Conservation (phyloP, 1,139 yeast species). For the Citeromyces hawaiiensis region DNA sequence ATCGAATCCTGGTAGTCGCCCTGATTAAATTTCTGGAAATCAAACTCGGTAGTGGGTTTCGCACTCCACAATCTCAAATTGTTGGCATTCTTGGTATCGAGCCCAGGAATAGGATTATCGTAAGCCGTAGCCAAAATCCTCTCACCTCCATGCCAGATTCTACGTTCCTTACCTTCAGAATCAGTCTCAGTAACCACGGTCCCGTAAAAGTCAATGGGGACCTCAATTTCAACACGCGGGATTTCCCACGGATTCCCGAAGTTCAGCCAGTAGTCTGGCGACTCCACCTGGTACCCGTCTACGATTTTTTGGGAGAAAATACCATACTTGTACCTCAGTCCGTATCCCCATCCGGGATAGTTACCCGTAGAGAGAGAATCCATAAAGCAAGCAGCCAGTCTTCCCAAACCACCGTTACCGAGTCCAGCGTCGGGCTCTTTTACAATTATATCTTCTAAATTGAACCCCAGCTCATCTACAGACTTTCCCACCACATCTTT, state of each 20-base stretch:
- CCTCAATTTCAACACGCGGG: slow-evolving; percentile 73
- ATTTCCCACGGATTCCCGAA: slow-evolving; percentile 90
- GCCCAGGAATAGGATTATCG: slow-evolving; percentile 92
- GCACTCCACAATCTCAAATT: slow-evolving; percentile 88
- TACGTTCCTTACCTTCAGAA: slow-evolving; percentile 30
- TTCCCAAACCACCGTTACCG: slow-evolving; percentile 93
- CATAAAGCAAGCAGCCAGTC: slow-evolving; percentile 89
- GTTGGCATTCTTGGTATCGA: slow-evolving; percentile 71
- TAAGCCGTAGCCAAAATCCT: slow-evolving; percentile 84
- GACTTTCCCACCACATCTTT: slow-evolving; percentile 30
- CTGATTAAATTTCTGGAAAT: slow-evolving; percentile 79
- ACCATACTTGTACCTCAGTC: slow-evolving; percentile 86
- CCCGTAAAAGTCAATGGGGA: slow-evolving; percentile 91
- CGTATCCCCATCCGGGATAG: slow-evolving; percentile 96
- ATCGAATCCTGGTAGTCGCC: slow-evolving; percentile 89
- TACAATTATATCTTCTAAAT: slow-evolving; percentile 71
- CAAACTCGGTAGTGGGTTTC: slow-evolving; percentile 83
- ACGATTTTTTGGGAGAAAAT: slow-evolving; percentile 84
- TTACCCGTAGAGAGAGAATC: slow-evolving; percentile 81
- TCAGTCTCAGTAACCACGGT: slow-evolving; percentile 41
- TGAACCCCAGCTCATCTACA: slow-evolving; percentile 70
- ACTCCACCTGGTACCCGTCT: slow-evolving; percentile 88
- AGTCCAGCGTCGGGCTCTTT: slow-evolving; percentile 91
- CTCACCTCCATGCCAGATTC: slow-evolving; percentile 82
- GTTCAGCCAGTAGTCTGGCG: slow-evolving; percentile 90